Evolutionary conservation across 495 filamentous ascomycete species (phyloP).

Genomic region (Neurospora sp.): DNA sequence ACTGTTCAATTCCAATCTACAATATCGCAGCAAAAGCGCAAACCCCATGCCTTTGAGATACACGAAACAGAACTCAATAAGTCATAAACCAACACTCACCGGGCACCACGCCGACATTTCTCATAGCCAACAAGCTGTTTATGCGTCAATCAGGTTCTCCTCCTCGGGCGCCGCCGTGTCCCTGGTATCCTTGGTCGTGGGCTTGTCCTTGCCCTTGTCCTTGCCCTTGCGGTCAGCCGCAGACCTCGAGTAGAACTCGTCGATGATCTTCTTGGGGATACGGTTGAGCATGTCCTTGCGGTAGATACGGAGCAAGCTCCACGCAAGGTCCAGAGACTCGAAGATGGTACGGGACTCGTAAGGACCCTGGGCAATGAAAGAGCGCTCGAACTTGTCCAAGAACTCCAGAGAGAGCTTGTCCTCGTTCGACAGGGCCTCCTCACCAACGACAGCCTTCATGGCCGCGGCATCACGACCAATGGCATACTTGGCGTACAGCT

Average conservation of each 20-base stretch:
- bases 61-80: slow-evolving; percentile 9
- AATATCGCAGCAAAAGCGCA: slow-evolving; percentile 5
- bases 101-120: slow-evolving; percentile 4
- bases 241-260: slow-evolving; percentile 82
- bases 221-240: slow-evolving; percentile 40
- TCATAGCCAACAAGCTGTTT: slow-evolving; percentile 7
- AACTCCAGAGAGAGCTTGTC: slow-evolving; percentile 98
- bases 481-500: slow-evolving; percentile 99
- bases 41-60: slow-evolving; percentile 8
- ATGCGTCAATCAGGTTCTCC: slow-evolving; percentile 61
- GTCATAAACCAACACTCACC: slow-evolving; percentile 1
- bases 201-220: slow-evolving; percentile 51
- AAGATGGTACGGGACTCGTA: slow-evolving; percentile 86
- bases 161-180: slow-evolving; percentile 42
- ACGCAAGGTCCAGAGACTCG: slow-evolving; percentile 90
- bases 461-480: slow-evolving; percentile 95
- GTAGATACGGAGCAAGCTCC: slow-evolving; percentile 91
- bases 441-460: slow-evolving; percentile 99
- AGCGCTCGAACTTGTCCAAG: slow-evolving; percentile 92
- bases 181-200: slow-evolving; percentile 46
- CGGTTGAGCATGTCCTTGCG: slow-evolving; percentile 96
- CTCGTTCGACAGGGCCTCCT: slow-evolving; percentile 89
- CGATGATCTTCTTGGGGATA: slow-evolving; percentile 86
- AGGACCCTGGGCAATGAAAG: slow-evolving; percentile 82
- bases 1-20: slow-evolving; percentile 18